These are phyloP conservation scores for Jatropha multifida DNA, from an alignment of 441 rosid species.

Conservation along the genomic window DNA sequence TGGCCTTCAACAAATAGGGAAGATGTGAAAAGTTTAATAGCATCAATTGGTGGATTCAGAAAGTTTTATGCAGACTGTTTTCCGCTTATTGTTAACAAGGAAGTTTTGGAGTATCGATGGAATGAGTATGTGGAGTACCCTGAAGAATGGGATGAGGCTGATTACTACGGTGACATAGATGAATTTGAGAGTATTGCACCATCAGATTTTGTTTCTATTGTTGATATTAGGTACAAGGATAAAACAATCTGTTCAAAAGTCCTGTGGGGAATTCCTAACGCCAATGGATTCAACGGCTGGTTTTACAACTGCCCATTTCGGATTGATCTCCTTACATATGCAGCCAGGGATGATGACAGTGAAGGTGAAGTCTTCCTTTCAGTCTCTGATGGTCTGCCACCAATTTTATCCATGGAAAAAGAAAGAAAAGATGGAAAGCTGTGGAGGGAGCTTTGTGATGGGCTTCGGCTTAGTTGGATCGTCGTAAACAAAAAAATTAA, in stretches of 20 bases:
- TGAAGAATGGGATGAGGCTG: conserved; percentile 76
- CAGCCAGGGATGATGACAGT: conserved; percentile 45
- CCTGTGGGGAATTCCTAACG: conserved; percentile 69
- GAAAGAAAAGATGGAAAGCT: conserved; percentile 75
- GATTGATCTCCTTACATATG: conserved; percentile 55
- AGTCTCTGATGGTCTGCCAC: conserved; percentile 65
- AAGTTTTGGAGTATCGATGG: conserved; percentile 51
- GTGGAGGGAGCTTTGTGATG: conserved; percentile 67
- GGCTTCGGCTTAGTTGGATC: conserved; percentile 72
- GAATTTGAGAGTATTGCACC: conserved; percentile 51
- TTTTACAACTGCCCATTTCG: conserved; percentile 72
- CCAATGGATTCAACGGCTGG: conserved; percentile 64
- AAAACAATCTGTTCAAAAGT: conserved; percentile 63
- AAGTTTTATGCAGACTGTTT: conserved; percentile 76
- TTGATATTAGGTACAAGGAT: conserved; percentile 63
- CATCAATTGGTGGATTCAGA: conserved; percentile 63
- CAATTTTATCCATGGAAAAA: conserved; percentile 57
- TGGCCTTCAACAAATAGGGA: conserved; percentile 73
- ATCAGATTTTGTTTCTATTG: conserved; percentile 62
- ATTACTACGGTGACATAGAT: conserved; percentile 58
- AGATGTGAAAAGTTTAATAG: conserved; percentile 58
- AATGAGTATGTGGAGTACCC: conserved; percentile 51
- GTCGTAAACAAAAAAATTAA: conserved; percentile 60
- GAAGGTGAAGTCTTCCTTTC: conserved; percentile 57
- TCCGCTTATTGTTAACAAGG: conserved; percentile 70